A percentile compares a stretch with the other conserved stretches of the same genome.
Evolutionary conservation across 257 asterid genomes (phyloP).

Genomic region (Cordia subcordata): DNA sequence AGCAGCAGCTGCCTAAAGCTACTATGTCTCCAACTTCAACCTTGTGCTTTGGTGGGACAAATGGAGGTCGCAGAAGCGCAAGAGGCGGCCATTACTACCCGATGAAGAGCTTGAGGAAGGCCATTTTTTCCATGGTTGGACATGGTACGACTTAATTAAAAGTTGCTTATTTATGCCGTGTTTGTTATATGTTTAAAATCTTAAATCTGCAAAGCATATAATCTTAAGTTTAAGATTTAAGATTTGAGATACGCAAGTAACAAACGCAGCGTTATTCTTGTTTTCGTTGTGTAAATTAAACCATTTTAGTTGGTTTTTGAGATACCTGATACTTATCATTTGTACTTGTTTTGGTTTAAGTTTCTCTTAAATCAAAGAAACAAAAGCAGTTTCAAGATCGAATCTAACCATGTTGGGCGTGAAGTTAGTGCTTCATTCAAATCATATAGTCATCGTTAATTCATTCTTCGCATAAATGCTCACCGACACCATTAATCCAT

Average conservation of each 20-base stretch:
- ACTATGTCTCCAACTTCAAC: not conserved
- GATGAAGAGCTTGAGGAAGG: slow-evolving; percentile 5
- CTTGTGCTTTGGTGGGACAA: not conserved
- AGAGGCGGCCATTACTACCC: slow-evolving; percentile 8
- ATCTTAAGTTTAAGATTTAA: too few species aligned
- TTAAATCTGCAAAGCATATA: too few species aligned
- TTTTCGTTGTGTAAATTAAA: not conserved
- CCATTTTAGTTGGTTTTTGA: not conserved
- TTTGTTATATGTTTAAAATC: too few species aligned
- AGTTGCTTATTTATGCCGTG: not conserved
- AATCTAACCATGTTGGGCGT: not conserved
- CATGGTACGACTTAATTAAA: slow-evolving; percentile 3
- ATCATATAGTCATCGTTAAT: too few species aligned
- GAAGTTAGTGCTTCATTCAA: too few species aligned
- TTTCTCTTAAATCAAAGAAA: not conserved
- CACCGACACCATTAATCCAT: too few species aligned
- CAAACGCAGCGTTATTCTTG: too few species aligned
- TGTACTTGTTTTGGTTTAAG: not conserved
- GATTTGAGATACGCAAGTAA: too few species aligned
- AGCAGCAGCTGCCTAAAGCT: not conserved
- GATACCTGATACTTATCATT: too few species aligned
- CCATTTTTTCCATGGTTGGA: not conserved
- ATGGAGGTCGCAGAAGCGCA: not conserved
- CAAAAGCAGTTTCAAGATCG: not conserved
- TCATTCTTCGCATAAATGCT: too few species aligned